Evolutionary conservation across 1,284 basidiomycete species (phyloP), one percentile per base, ranked within the genome.

Genomic region (Kwoniella shivajii): DNA sequence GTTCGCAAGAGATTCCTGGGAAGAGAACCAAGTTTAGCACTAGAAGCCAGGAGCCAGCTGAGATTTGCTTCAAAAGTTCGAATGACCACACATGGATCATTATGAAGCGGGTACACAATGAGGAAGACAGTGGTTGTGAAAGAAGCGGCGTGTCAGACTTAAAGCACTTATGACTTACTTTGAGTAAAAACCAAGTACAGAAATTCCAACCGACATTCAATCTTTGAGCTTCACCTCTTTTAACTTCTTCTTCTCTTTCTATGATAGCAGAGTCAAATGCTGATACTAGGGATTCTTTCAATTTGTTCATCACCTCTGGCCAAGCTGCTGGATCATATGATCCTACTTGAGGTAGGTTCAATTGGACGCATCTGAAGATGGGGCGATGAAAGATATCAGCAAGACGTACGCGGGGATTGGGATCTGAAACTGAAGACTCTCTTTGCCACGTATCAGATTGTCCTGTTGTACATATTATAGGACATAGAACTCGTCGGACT

Each of bases 131-230:
- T n/a, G 38, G 38, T 39, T 18, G 6, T 2, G 14, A 18, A 14
- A 26, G 11, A 31, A 34, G 10, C 20, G 31, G n/a, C n/a, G n/a
- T n/a, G n/a, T n/a, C n/a, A n/a, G n/a, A n/a, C n/a, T n/a, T n/a
- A n/a, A n/a, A n/a, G n/a, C n/a, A n/a, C n/a, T n/a, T n/a, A 13
- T 16, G 26, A 57, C 75, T 30, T 30, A 91, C 93, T 85, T 97
- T 97, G 27, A 94, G 80, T 34, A 93, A 85, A 76, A 97, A 96
- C 81, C 94, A 98, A 0, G 89, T 92, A 74, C 92, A 93, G 71
- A 95, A 97, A 73, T 96, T 94, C 94, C 94, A 97, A 2, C 92
- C 93, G 1, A 90, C 89, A 83, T 92, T 89, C 61, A 87, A 83
- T 56, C 89, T 82, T 73, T 95, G 90, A 45, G 85, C 82, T 72